These are phyloP conservation scores for Mycena epipterygia DNA, from an alignment of 768 basidiomycete genomes.

Conservation along the genomic window DNA sequence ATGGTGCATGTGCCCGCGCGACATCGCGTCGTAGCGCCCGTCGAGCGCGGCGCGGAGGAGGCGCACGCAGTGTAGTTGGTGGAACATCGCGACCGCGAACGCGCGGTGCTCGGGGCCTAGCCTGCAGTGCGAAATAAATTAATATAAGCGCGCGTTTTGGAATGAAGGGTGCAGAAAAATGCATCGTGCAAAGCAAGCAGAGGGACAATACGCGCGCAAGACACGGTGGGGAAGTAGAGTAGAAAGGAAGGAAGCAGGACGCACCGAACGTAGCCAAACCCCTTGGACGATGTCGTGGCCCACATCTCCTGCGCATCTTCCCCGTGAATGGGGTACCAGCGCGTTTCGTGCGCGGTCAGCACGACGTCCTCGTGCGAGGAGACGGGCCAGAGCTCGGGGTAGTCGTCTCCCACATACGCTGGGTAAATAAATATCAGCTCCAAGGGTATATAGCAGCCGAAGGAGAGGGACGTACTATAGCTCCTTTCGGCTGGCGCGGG, in stretches of 20 bases:
- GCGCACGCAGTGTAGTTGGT: slow-evolving; percentile 53
- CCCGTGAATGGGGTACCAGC: slow-evolving; percentile 1
- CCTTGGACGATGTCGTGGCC: slow-evolving; percentile 8
- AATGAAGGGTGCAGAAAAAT: too few relatives aligned
- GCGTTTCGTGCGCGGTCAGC: slow-evolving; percentile 17
- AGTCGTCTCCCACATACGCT: slow-evolving; percentile 24
- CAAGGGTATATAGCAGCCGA: too few relatives aligned
- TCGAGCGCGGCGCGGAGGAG: slow-evolving; percentile 44
- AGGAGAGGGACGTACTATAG: too few relatives aligned
- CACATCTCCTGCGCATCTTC: slow-evolving; percentile 19
- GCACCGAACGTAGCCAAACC: slow-evolving; percentile 47
- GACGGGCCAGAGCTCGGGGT: slow-evolving; percentile 14
- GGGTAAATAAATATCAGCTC: too few relatives aligned
- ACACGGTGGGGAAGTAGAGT: too few relatives aligned
- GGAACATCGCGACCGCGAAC: slow-evolving; percentile 52
- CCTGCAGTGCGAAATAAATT: too few relatives aligned
- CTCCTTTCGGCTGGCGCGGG: too few relatives aligned
- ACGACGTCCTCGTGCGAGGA: not conserved
- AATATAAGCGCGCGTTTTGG: too few relatives aligned
- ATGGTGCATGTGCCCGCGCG: slow-evolving; percentile 48
- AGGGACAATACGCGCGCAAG: too few relatives aligned
- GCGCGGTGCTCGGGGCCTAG: slow-evolving; percentile 49
- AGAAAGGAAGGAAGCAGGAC: too few relatives aligned
- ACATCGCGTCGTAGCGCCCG: not conserved
- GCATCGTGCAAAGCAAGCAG: too few relatives aligned